A percentile compares a stretch with the other conserved stretches of the same genome.
Conservation (phyloP, 768 basidiomycete genomes). For the Cyclocybe cylindracea region DNA sequence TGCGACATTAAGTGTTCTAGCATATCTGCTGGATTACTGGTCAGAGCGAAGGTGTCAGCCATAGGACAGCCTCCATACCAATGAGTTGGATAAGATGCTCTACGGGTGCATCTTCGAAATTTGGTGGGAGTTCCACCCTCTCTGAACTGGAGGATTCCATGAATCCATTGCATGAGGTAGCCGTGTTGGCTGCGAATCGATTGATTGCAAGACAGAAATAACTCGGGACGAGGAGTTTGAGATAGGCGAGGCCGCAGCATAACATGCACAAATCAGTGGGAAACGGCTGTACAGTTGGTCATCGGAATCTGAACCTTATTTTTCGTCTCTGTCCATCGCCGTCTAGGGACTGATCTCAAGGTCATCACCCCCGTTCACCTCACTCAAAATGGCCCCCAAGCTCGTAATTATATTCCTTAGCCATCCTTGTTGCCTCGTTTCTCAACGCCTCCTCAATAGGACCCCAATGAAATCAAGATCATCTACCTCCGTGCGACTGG, state of each 20-base stretch:
- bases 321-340: constrained; percentile 12
- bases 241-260: constrained; percentile 23
- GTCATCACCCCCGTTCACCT: constrained; percentile 30
- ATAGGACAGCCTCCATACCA: constrained; percentile 46
- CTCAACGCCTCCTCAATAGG: constrained; percentile 45
- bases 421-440: neutral
- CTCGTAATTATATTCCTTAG: constrained; percentile 46
- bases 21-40: constrained; percentile 77
- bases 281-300: constrained; percentile 60
- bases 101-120: constrained; percentile 82
- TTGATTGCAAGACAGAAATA: constrained; percentile 7
- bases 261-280: constrained; percentile 35
- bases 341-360: constrained; percentile 12
- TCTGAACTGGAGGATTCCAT: constrained; percentile 70
- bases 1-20: constrained; percentile 90
- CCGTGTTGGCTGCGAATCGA: constrained; percentile 25
- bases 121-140: constrained; percentile 78
- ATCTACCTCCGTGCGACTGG: constrained; percentile 98
- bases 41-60: constrained; percentile 2
- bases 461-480: constrained; percentile 98
- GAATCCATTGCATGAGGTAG: constrained; percentile 71
- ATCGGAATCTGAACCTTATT: constrained; percentile 59
- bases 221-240: constrained; percentile 5
- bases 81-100: constrained; percentile 88
- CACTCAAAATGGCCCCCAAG: constrained; percentile 72